phyloP scores from a whole-genome alignment of 2,329 filamentous ascomycete species.

The Aspergillus aculeatinus region DNA sequence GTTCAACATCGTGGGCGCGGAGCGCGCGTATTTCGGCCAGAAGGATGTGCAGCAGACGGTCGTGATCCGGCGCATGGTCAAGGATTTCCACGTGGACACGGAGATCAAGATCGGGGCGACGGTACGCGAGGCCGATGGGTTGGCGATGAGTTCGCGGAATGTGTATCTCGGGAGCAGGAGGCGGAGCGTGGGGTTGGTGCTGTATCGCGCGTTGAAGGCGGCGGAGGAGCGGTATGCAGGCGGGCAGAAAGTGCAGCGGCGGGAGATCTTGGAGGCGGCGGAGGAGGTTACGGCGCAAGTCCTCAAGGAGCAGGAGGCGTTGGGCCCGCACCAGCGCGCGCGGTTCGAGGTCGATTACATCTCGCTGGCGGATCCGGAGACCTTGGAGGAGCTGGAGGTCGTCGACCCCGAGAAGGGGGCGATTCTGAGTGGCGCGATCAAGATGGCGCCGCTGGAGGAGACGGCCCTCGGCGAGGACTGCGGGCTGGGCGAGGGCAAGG shows the following conservation, averaged over 20 bases:
- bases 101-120: constrained; percentile 74
- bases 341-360: constrained; percentile 87
- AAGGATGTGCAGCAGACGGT: constrained; percentile 98
- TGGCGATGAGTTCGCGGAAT: constrained; percentile 90
- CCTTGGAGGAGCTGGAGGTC: constrained; percentile 71
- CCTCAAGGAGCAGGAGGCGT: constrained; percentile 60
- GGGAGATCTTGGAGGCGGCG: constrained; percentile 71
- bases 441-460: constrained; percentile 79
- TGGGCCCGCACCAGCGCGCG: constrained; percentile 62
- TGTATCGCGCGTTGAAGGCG: constrained; percentile 67
- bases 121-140: constrained; percentile 71
- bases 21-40: constrained; percentile 88
- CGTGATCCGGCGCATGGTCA: constrained; percentile 80
- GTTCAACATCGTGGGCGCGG: constrained; percentile 77
- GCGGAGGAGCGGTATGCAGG: constrained; percentile 66
- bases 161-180: constrained; percentile 82
- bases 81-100: constrained; percentile 79
- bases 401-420: constrained; percentile 72
- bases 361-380: constrained; percentile 81
- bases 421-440: constrained; percentile 85
- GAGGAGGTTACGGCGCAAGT: constrained; percentile 57
- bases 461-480: constrained; percentile 67
- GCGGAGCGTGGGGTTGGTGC: constrained; percentile 68
- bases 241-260: constrained; percentile 53
- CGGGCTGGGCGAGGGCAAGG: constrained; percentile 69